Evolutionary conservation across 2,329 filamentous ascomycete genomes (phyloP).

Genomic region (Colletotrichum sidae): DNA sequence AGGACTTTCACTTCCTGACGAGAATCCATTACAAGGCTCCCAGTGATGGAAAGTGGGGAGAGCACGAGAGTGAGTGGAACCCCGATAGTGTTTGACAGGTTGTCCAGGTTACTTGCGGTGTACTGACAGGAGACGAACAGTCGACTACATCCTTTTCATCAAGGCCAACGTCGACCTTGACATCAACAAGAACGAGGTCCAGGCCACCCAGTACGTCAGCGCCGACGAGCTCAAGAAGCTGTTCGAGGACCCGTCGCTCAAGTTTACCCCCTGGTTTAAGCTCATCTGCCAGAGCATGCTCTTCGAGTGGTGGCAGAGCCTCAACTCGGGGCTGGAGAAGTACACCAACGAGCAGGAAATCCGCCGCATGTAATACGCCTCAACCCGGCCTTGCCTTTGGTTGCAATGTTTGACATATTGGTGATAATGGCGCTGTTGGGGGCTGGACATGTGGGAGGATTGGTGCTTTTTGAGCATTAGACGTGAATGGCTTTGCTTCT

Average conservation of each 20-base stretch:
- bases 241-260: conserved; percentile 83
- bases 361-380: conserved; percentile 75
- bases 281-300: conserved; percentile 98
- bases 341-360: conserved; percentile 90
- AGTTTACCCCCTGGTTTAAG: conserved; percentile 99
- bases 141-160: conserved; percentile 99
- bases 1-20: conserved; percentile 93
- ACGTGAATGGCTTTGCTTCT: background rate
- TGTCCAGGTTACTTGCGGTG: background rate
- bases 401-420: background rate
- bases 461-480: conserved; percentile 5
- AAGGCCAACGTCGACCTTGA: conserved; percentile 89
- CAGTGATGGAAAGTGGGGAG: conserved; percentile 97
- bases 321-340: conserved; percentile 84
- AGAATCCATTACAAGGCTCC: conserved; percentile 98
- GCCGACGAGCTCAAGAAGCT: conserved; percentile 84
- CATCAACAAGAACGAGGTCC: conserved; percentile 88
- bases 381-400: background rate
- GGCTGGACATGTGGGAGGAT: background rate
- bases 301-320: conserved; percentile 95
- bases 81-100: background rate
- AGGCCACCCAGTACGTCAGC: conserved; percentile 85
- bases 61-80: conserved; percentile 86
- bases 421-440: too few relatives aligned
- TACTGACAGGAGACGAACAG: conserved; percentile 56